These are phyloP conservation scores for Anisodus tanguticus DNA, from an alignment of 257 asterid species.

Conservation along the genomic window DNA sequence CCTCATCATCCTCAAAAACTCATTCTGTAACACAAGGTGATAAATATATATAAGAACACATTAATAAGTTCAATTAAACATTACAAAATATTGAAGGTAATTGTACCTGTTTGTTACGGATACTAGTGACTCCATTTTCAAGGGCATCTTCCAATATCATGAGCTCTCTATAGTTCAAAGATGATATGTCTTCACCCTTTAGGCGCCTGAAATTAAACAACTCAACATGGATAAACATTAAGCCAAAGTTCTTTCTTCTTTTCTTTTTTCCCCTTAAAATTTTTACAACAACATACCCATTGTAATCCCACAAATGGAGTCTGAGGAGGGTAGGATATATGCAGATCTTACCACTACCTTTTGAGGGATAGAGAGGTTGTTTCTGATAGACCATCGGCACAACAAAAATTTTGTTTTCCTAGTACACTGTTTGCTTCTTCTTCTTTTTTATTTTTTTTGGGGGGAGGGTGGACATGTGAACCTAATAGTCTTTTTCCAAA, in stretches of 20 bases:
- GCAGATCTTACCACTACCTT: too few species aligned
- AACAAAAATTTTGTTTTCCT: too few species aligned
- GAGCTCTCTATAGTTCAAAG: constrained; percentile 75
- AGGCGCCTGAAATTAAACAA: constrained; percentile 57
- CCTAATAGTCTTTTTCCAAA: too few species aligned
- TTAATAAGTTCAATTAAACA: background rate
- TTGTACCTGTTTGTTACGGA: constrained; percentile 55
- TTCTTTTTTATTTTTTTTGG: too few species aligned
- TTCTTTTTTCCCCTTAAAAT: too few species aligned
- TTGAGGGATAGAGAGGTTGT: too few species aligned
- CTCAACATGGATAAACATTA: background rate
- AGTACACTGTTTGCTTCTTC: too few species aligned
- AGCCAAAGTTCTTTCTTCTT: background rate
- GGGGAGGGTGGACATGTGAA: too few species aligned
- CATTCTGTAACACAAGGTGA: constrained; percentile 32
- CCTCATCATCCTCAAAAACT: constrained; percentile 39
- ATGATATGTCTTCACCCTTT: constrained; percentile 85
- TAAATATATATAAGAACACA: background rate
- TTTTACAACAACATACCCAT: too few species aligned
- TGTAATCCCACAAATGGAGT: too few species aligned
- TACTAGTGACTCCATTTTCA: constrained; percentile 66
- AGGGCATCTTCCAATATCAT: constrained; percentile 87
- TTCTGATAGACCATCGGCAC: too few species aligned
- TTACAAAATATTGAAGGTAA: background rate
- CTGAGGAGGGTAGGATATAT: too few species aligned